Base-by-base conservation (phyloP, 257 asterid species). In the Osmanthus fragrans region DNA sequence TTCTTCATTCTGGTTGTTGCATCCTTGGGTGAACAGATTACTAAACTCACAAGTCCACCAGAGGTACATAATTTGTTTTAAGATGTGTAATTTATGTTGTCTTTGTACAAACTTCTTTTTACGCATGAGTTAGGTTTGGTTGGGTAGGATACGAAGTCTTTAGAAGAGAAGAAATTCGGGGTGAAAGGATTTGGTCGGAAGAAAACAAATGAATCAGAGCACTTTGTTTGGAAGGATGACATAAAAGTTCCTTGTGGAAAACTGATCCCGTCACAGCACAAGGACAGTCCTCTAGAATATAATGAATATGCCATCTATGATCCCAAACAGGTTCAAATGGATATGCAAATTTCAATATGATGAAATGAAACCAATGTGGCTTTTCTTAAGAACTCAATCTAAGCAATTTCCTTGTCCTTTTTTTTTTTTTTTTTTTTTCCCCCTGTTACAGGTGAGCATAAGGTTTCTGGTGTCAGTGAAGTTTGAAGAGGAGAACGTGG, bases 261-360 rank as follows among this genome's bases (percentile, higher is more conserved):
- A 23, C 80, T 96, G 64, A 67, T 88, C 58, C 87, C 88, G 0
- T 93, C 98, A 0, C 91, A 84, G 30, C 78, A 88, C 76, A 85
- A 82, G 74, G 92, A 90, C 11, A 93, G 99, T 66, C 83, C 76
- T 3, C 92, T 93, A 0, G 97, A 90, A 80, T 93, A 88, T 81
- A 87, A 92, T 2, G 98, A 96, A 71, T 93, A 92, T 40, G 99
- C 99, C 0, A 91, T 96, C 8, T 96, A 92, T 36, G 86, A 93
- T 76, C 95, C 98, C 9, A 79, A 89, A 11, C 91, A 90, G 94
- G 97, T 91, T 56, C 8, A 77, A 49, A 7, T 60, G 18, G 36
- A 25, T 23, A 63, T 1, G 0, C 33, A 63, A 27, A 27, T 63
- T 23, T 23, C 69, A 19, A n/a, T n/a, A 16, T 7, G 3, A 47